Evolutionary conservation across 768 basidiomycete genomes (phyloP), one percentile per base, ranked within the genome.

Genomic region (Boletus subparvulus): DNA sequence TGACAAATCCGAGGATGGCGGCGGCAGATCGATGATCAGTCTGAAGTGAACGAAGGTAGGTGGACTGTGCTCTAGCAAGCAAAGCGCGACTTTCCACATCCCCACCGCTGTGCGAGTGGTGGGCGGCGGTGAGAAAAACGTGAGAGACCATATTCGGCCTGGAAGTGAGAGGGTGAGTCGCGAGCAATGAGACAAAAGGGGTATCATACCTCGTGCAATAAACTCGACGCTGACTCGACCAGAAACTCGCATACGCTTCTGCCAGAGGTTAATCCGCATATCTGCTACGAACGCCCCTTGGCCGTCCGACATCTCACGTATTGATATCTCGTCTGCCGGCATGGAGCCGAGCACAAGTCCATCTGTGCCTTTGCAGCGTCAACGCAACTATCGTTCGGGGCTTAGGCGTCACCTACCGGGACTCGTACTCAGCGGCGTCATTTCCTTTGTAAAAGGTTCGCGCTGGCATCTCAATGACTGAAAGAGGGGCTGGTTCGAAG

Each of bases 181-280:
- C 26, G 26, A 26, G 26, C 11, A 13, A 21, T 7, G 24, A 39
- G 21, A 9, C 13, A 13, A 54, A n/a, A 10, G 24, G 10, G 10
- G 2, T 9, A 6, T 4, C 19, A 12, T 59, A 79, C 81, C 79
- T 68, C 76, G 71, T 8, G 87, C 86, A 52, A 90, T 85, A 57
- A 90, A 90, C 56, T 90, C 87, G 17, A 87, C 64, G 7, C 60
- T 63, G 39, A 88, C 78, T 19, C 72, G 54, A 55, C 80, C 80
- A 24, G 81, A 77, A 14, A 88, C 79, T 26, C 82, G 75, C 86
- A 91, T 86, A n/a, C 88, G 77, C 61, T 83, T 84, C 67, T 87
- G 85, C 69, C 88, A 90, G 42, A 81, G 76, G 19, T 79, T 76
- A 19, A 86, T 74, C 21, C 73, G 50, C 19, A 68, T 58, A 6